phyloP scores from a whole-genome alignment of 352 stramenopile species.

The Phytophthora rubi region DNA sequence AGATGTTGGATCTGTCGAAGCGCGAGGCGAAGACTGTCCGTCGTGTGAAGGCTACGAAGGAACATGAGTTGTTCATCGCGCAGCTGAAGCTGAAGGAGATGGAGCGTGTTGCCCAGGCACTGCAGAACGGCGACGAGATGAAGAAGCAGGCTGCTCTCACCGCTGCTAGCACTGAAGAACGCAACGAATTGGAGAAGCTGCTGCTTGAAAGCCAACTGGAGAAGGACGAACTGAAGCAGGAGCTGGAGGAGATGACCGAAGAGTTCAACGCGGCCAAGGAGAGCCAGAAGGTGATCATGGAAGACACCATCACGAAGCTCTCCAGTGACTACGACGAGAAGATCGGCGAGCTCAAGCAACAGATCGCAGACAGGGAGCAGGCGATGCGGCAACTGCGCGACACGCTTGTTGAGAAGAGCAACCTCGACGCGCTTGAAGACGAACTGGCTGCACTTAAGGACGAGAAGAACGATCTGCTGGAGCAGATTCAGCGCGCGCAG shows the following conservation, averaged over 20 bases:
- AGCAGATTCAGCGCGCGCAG: slow-evolving; percentile 47
- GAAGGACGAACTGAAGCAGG: slow-evolving; percentile 61
- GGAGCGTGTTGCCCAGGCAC: slow-evolving; percentile 47
- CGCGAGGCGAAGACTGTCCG: slow-evolving; percentile 57
- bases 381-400: slow-evolving; percentile 48
- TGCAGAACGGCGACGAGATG: slow-evolving; percentile 42
- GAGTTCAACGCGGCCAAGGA: slow-evolving; percentile 45
- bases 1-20: slow-evolving; percentile 52
- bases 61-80: slow-evolving; percentile 65
- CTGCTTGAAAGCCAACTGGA: slow-evolving; percentile 60
- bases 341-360: slow-evolving; percentile 49
- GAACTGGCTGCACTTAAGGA: slow-evolving; percentile 46
- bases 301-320: slow-evolving; percentile 51
- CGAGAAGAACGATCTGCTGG: slow-evolving; percentile 61
- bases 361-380: slow-evolving; percentile 55
- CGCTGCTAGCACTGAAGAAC: slow-evolving; percentile 36
- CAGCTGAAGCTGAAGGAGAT: slow-evolving; percentile 71
- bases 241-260: slow-evolving; percentile 52
- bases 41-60: slow-evolving; percentile 64
- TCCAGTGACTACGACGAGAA: slow-evolving; percentile 58
- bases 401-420: slow-evolving; percentile 55
- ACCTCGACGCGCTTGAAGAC: slow-evolving; percentile 53
- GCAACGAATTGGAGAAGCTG: slow-evolving; percentile 59
- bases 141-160: slow-evolving; percentile 38
- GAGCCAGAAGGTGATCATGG: slow-evolving; percentile 44